Conservation (phyloP, 2,329 filamentous ascomycete species). For the Cytospora piceae region DNA sequence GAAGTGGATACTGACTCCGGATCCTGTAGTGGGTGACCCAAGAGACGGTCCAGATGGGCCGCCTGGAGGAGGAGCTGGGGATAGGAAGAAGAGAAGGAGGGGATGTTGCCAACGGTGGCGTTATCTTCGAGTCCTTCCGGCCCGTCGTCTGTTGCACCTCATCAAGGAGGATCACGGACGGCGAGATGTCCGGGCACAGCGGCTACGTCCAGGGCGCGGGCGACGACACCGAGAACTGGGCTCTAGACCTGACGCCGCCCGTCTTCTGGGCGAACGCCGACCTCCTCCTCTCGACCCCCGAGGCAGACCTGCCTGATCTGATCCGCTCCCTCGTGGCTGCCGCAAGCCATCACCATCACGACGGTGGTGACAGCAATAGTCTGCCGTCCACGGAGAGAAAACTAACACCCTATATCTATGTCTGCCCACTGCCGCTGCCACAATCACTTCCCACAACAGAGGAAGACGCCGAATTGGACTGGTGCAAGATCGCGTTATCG, state of each 20-base stretch:
- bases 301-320: conserved; percentile 62
- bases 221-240: conserved; percentile 95
- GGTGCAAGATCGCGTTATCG: conserved; percentile 49
- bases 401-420: conserved; percentile 35
- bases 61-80: conserved; percentile 33
- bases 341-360: conserved; percentile 24
- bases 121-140: conserved; percentile 62
- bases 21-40: conserved; percentile 90
- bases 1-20: too few species aligned
- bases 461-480: conserved; percentile 3
- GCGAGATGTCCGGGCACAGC: conserved; percentile 63
- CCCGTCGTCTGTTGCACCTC: conserved; percentile 85
- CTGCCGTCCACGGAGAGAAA: conserved; percentile 14
- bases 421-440: conserved; percentile 31
- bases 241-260: conserved; percentile 73
- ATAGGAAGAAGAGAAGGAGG: conserved; percentile 24
- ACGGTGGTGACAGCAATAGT: not conserved
- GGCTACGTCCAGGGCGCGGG: conserved; percentile 93
- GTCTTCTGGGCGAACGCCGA: conserved; percentile 78
- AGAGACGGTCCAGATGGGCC: conserved; percentile 53
- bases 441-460: not conserved
- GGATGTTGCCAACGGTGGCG: conserved; percentile 3
- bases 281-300: conserved; percentile 62
- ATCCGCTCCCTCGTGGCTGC: conserved; percentile 51
- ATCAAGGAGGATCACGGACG: conserved; percentile 70